A percentile compares a stretch with the other conserved stretches of the same genome.
Evolutionary conservation across 1,139 yeast genomes (phyloP).

Genomic region (Candida gigantensis): DNA sequence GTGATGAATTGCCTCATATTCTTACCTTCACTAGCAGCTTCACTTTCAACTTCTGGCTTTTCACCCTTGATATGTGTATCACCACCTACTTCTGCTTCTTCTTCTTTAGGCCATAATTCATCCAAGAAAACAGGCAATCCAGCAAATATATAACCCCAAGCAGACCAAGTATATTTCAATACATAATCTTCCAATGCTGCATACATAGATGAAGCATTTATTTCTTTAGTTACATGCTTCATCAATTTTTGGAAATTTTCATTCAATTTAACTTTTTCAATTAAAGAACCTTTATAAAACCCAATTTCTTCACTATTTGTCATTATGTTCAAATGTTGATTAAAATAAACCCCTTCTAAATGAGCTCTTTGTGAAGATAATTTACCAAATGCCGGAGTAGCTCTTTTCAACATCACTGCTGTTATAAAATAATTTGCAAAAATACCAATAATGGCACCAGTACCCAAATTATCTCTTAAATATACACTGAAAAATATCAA

Average conservation of each 20-base stretch:
- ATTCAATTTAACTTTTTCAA: constrained; percentile 70
- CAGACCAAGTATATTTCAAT: constrained; percentile 92
- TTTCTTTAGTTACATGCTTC: constrained; percentile 47
- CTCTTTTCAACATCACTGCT: constrained; percentile 69
- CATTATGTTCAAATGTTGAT: constrained; percentile 81
- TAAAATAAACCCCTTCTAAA: constrained; percentile 87
- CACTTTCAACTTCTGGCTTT: constrained; percentile 15
- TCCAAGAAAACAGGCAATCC: constrained; percentile 75
- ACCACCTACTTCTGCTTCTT: constrained; percentile 19
- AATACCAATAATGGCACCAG: constrained; percentile 80
- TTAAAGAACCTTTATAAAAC: constrained; percentile 85
- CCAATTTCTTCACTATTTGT: constrained; percentile 93
- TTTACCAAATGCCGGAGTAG: constrained; percentile 87
- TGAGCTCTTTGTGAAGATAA: constrained; percentile 71
- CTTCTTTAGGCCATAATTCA: constrained; percentile 37
- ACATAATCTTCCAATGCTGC: constrained; percentile 83
- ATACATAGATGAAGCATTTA: constrained; percentile 56
- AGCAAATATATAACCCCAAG: constrained; percentile 87
- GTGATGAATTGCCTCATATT: constrained; percentile 89
- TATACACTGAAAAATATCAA: constrained; percentile 84
- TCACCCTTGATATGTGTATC: constrained; percentile 1
- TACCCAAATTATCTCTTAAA: constrained; percentile 81
- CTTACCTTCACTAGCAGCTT: constrained; percentile 39
- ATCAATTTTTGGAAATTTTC: constrained; percentile 59
- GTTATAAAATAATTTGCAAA: constrained; percentile 79